Evolutionary conservation across 2,329 filamentous ascomycete species (phyloP).

Genomic region (Exophiala viscosa): DNA sequence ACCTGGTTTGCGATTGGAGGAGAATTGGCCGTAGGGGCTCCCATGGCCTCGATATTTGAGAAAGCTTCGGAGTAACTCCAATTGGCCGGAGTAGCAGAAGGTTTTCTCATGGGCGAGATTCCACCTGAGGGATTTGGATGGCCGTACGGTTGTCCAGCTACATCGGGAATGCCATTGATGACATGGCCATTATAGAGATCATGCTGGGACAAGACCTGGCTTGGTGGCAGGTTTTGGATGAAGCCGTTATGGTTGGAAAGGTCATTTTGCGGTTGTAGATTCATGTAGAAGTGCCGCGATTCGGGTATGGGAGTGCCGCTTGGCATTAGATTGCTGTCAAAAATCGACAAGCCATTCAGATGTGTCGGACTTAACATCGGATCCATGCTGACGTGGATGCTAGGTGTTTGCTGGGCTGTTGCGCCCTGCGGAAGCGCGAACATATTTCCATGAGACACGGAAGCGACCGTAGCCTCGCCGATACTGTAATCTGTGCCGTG

Average conservation of each 20-base stretch:
- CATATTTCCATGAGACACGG: constrained; percentile 5
- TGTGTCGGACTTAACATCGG: constrained; percentile 4
- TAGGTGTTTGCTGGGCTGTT: neutral
- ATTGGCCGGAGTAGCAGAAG: neutral
- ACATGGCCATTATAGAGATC: neutral
- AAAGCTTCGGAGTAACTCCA: neutral
- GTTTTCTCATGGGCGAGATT: too few species aligned
- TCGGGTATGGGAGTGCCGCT: constrained; percentile 1
- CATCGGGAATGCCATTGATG: neutral
- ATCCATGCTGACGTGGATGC: constrained; percentile 2
- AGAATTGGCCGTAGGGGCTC: neutral
- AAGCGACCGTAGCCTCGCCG: constrained; percentile 21
- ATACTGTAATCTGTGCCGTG: constrained; percentile 22
- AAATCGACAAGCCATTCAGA: neutral
- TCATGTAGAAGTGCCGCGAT: constrained; percentile 1
- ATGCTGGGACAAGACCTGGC: neutral
- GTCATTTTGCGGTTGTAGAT: neutral
- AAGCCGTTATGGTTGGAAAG: neutral
- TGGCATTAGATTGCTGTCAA: neutral
- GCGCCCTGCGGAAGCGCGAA: neutral
- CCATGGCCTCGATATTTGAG: neutral
- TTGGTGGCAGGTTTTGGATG: neutral
- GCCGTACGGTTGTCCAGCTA: neutral
- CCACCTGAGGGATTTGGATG: neutral
- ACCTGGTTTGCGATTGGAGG: constrained; percentile 2